phyloP scores from a whole-genome alignment of 2,329 filamentous ascomycete species.

The Sporothrix luriei region DNA sequence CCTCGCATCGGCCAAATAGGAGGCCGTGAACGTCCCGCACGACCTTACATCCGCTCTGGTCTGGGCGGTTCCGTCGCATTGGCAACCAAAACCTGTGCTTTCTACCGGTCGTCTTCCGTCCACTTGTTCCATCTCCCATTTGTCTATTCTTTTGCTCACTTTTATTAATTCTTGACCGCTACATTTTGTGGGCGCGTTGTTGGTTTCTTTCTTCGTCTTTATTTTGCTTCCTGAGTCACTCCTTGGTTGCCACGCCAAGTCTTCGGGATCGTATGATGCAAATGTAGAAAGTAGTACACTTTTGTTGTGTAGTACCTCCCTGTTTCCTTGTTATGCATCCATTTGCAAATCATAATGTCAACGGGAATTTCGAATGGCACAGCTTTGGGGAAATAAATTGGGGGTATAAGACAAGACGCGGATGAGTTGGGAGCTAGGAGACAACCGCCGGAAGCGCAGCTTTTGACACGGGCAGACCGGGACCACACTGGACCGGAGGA shows the following conservation, averaged over 20 bases:
- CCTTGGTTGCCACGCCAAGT: not conserved
- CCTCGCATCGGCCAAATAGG: not conserved
- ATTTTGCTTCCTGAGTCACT: not conserved
- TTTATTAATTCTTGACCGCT: not conserved
- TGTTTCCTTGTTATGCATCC: not conserved
- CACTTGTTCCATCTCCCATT: no score
- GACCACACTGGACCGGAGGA: no score
- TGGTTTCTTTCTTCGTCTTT: not conserved
- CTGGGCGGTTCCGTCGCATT: slow-evolving; percentile 10
- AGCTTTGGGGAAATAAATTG: slow-evolving; percentile 3
- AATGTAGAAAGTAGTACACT: not conserved
- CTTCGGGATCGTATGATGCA: slow-evolving; percentile 1
- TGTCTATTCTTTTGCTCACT: not conserved
- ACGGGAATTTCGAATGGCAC: not conserved
- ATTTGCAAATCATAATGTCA: slow-evolving; percentile 11
- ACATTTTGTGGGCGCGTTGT: no score
- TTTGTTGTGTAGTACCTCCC: not conserved
- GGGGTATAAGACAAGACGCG: not conserved
- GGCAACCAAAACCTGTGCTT: not conserved
- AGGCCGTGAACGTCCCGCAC: not conserved
- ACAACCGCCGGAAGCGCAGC: slow-evolving; percentile 27
- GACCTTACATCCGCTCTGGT: not conserved
- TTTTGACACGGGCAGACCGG: slow-evolving; percentile 5
- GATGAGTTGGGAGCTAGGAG: not conserved
- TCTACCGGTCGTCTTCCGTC: not conserved